Base-by-base conservation (phyloP, 148 eudicot species). In the Drosera capensis region DNA sequence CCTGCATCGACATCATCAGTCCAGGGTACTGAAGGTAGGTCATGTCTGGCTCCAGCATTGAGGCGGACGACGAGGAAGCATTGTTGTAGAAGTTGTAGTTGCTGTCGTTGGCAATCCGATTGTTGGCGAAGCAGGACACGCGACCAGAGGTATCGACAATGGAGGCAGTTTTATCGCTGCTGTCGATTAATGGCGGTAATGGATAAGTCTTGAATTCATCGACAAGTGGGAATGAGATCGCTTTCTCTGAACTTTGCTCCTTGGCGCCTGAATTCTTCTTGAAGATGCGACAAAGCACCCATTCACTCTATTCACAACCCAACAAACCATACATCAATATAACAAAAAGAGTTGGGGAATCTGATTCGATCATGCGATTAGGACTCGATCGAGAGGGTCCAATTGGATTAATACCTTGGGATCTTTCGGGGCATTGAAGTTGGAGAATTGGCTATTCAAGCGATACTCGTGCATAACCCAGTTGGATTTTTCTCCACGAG, bases 381-480 rank as follows among this genome's bases (percentile, higher is more conserved):
- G 8, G 9, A 18, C 25, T 14, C 21, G 7, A 17, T 13, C 14
- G 23, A 2, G 16, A 8, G 14, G 23, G 23, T 5, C 5, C 17
- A 18, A 42, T 3, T 1, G 23, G n/a, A 23, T 1, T 2, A 15
- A 3, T 67, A 84, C 96, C 77, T 75, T 69, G 0, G 71, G 23
- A 15, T 56, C 34, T 55, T 71, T 71, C 23, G 70, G 60, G 39
- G 53, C 64, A 26, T 68, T 63, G 29, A 28, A 53, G 24, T 48
- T 58, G 14, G 68, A 64, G 41, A 9, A 23, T 41, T 76, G 74
- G 25, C 94, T 88, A 14, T 87, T 88, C 18, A 82, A 45, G 45
- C 96, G 59, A 20, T 67, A 87, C 43, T 87, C 96, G 68, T 87
- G 96, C 96, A 87, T 83, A 8, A 87, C 94, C 94, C 94, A 87